Evolutionary conservation across 2,329 filamentous ascomycete genomes (phyloP).

Genomic region (Alternaria dauci): DNA sequence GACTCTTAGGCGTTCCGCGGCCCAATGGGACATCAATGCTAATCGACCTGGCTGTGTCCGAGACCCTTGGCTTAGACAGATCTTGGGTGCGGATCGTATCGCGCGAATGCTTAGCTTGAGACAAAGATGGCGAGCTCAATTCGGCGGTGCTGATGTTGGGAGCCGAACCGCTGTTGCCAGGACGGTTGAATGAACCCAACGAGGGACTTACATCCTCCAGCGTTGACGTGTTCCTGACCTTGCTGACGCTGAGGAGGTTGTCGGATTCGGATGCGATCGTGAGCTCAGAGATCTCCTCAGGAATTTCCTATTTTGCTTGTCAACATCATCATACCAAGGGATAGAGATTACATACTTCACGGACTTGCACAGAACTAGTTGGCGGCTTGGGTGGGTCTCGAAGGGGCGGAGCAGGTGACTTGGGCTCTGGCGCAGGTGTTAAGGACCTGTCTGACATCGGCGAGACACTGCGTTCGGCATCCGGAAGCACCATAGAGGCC

Average conservation of each 20-base stretch:
- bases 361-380: not conserved
- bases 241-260: not conserved
- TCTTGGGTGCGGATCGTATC: not conserved
- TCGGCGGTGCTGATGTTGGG: slow-evolving; percentile 1
- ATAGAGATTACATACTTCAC: not conserved
- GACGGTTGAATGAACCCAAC: not conserved
- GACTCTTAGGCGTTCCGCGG: not conserved
- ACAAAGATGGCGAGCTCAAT: not conserved
- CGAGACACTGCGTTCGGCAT: not conserved
- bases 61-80: slow-evolving; percentile 1
- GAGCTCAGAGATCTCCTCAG: not conserved
- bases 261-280: not conserved
- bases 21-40: not conserved
- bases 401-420: not conserved
- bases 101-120: not conserved
- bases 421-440: not conserved
- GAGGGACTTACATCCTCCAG: slow-evolving; percentile 1
- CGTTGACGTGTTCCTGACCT: not conserved
- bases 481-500: not conserved
- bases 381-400: not conserved
- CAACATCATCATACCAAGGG: not conserved
- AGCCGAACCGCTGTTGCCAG: not conserved
- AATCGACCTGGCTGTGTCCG: slow-evolving; percentile 1
- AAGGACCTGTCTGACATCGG: not conserved
- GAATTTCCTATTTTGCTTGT: not conserved